Base-by-base conservation (phyloP, 768 basidiomycete genomes). In the Pisolithus orientalis region DNA sequence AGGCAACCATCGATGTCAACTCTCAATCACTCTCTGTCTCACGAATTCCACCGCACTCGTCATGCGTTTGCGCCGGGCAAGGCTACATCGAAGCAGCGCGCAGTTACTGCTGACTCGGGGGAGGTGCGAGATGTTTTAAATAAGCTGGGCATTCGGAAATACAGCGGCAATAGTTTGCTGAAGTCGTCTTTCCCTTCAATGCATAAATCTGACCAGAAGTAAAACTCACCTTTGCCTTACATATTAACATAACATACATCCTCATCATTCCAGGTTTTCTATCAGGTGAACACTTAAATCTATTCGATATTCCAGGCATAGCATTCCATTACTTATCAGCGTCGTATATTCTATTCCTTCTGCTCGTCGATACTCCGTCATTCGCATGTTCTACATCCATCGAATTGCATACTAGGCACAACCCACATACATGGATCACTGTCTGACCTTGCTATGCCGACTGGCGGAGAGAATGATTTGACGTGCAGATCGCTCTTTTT, bases 61-160 rank as follows among this genome's bases (percentile, higher is more conserved):
- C 68, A 50, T 57, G 76, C 59, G 63, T 57, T 82, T 27, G 70
- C 77, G 14, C 79, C 76, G 52, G 77, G 78, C 25, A 77, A 80
- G 47, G 80, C 84, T 42, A 75, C 78, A 54, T 68, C 81, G 8
- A 81, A 82, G 65, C 78, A 77, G 62, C 74, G 75, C 40, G 71
- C 71, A 14, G 63, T 70, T 16, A 70, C 79, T 9, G 70, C 77
- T 51, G 80, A 79, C 16, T 72, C 84, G 32, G 80, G 75, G 10
- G 89, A 93, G 67, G 89, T 92, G 51, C 76, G 83, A 47, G 90
- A 93, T 52, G 85, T 92, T 48, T 69, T 93, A 56, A 87, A 85
- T 55, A 85, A 80, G 55, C 72, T 93, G n/a, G 90, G 90, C 24
- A 87, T 93, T 53, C 86, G 88, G 24, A 90, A 85, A 67, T 80